These are phyloP conservation scores for Pseudodiploospora longispora DNA, from an alignment of 2,329 filamentous ascomycete species.

Conservation along the genomic window DNA sequence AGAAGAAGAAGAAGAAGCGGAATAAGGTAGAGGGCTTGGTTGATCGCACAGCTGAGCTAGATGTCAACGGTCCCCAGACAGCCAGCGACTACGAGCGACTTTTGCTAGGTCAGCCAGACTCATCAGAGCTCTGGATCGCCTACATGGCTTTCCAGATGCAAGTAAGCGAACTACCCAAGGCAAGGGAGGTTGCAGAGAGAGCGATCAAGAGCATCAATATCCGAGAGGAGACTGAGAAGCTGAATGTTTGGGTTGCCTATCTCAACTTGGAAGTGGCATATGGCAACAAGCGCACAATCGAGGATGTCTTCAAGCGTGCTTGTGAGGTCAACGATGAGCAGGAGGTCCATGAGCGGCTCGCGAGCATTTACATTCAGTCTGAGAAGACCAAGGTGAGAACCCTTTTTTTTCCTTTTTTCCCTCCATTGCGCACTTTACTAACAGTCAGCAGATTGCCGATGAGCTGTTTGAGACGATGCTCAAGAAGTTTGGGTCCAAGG, in stretches of 20 bases:
- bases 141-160: constrained; percentile 99
- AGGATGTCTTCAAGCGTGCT: constrained; percentile 82
- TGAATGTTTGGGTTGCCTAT: constrained; percentile 91
- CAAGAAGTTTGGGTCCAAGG: constrained; percentile 80
- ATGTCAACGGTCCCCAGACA: constrained; percentile 80
- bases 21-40: constrained; percentile 71
- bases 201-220: constrained; percentile 88
- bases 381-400: constrained; percentile 68
- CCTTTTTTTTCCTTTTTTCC: constrained; percentile 20
- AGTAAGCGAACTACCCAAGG: constrained; percentile 79
- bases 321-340: constrained; percentile 90
- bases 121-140: constrained; percentile 86
- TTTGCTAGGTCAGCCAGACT: constrained; percentile 84
- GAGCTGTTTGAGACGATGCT: constrained; percentile 76
- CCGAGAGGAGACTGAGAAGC: constrained; percentile 82
- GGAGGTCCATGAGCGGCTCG: constrained; percentile 80
- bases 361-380: constrained; percentile 91
- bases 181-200: constrained; percentile 81
- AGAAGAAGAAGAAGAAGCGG: constrained; percentile 56
- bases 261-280: constrained; percentile 92
- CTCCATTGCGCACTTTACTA: constrained; percentile 13
- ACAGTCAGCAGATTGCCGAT: constrained; percentile 65
- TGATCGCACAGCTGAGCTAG: constrained; percentile 86
- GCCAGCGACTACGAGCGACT: constrained; percentile 90
- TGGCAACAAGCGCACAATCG: constrained; percentile 71